These are phyloP conservation scores for Sporothrix humicola DNA, from an alignment of 2,329 filamentous ascomycete species.

Conservation along the genomic window DNA sequence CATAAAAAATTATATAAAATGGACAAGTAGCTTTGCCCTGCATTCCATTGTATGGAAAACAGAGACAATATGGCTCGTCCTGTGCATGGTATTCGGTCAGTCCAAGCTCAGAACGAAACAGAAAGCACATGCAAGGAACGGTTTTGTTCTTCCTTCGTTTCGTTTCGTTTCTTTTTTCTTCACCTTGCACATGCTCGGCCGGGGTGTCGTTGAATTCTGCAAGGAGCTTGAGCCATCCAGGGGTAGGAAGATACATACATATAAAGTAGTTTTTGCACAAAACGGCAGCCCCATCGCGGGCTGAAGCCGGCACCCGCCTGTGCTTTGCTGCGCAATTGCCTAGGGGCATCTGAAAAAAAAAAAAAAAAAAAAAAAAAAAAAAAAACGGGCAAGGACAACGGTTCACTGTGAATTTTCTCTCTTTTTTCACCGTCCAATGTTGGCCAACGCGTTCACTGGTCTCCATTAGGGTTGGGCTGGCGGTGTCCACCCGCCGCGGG, in stretches of 20 bases:
- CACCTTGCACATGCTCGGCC: conserved; percentile 16
- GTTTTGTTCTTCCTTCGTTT: not conserved
- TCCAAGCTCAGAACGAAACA: too few relatives aligned
- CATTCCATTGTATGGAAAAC: too few relatives aligned
- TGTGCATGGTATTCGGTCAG: too few relatives aligned
- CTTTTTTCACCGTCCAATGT: not conserved
- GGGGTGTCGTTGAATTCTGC: not conserved
- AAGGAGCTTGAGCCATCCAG: not conserved
- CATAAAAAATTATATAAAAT: too few relatives aligned
- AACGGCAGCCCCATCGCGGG: not conserved
- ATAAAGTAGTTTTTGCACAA: too few relatives aligned
- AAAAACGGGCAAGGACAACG: too few relatives aligned
- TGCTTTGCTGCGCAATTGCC: conserved; percentile 10
- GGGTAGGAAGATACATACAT: not conserved
- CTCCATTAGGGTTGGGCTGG: conserved; percentile 24
- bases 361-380: too few relatives aligned
- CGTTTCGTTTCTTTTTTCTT: not conserved
- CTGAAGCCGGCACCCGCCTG: conserved; percentile 19
- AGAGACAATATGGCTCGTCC: too few relatives aligned
- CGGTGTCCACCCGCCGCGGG: conserved; percentile 29
- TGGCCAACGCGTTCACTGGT: not conserved
- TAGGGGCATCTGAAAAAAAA: not conserved
- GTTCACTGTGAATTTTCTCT: not conserved
- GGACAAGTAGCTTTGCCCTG: too few relatives aligned
- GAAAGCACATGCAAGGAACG: conserved; percentile 13